phyloP scores from a whole-genome alignment of 225 moss, liverwort and hornwort species.

The Physcomitrium patens region DNA sequence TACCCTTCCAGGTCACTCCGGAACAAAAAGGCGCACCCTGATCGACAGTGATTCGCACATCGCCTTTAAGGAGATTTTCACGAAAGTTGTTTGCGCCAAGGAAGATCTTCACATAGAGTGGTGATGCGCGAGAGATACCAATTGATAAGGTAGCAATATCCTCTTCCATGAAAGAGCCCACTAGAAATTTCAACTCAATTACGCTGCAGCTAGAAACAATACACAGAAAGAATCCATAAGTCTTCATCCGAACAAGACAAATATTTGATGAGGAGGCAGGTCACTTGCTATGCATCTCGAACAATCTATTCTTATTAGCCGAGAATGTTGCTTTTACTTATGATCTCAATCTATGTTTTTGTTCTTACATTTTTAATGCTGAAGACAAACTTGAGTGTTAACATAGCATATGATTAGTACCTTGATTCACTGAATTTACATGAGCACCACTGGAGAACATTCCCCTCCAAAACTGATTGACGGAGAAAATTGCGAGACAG shows the following conservation, averaged over 20 bases:
- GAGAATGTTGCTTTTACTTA: background rate
- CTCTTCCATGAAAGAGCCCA: slow-evolving; percentile 57
- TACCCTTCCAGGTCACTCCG: slow-evolving; percentile 6
- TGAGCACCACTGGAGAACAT: slow-evolving; percentile 35
- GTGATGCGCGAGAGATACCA: slow-evolving; percentile 42
- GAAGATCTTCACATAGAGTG: slow-evolving; percentile 51
- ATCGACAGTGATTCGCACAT: slow-evolving; percentile 36
- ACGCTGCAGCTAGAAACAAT: too few relatives aligned
- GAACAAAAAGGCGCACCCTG: slow-evolving; percentile 28
- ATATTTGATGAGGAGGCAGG: background rate
- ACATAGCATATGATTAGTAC: background rate
- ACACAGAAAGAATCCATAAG: too few relatives aligned
- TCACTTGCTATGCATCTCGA: background rate
- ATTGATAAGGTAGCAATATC: slow-evolving; percentile 48
- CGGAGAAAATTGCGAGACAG: background rate
- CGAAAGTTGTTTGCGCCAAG: slow-evolving; percentile 37
- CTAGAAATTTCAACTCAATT: slow-evolving; percentile 21
- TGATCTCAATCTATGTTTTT: background rate
- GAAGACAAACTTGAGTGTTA: background rate
- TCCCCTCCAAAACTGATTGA: slow-evolving; percentile 4
- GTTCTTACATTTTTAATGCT: background rate
- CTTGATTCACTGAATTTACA: slow-evolving; percentile 20
- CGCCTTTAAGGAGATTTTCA: slow-evolving; percentile 40
- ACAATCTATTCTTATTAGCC: background rate
- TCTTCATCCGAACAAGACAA: too few relatives aligned